Evolutionary conservation across 805 yeast species (phyloP), one percentile per base, ranked within the genome.

Genomic region (Pichia nakasei): DNA sequence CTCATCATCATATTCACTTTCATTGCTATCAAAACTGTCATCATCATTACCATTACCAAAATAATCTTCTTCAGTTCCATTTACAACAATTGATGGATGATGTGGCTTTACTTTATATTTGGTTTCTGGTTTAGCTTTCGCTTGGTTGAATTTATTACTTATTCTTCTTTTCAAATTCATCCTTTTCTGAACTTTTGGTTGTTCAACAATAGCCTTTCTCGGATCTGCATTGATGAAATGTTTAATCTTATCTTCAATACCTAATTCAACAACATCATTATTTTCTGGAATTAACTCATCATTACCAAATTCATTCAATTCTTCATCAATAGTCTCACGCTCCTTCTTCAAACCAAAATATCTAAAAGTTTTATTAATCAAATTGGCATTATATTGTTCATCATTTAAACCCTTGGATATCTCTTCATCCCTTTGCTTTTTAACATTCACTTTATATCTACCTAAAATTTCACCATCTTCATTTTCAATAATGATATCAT

Each of bases 391-490:
- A 22, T 22, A 41, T 34, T 45, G 42, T 21, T 41, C 49, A 46
- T 20, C 41, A 29, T 22, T 24, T 22, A 37, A 36, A 21, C 38
- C 43, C 11, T 37, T 37, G 5, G 36, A 39, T 20, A 32, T 21
- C 17, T 44, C 45, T 39, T 43, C 42, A 5, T 48, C 39, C 20
- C 43, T 32, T 17, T 36, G 36, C 39, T 49, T 56, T 42, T 58
- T 60, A 32, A 76, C 73, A 54, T 81, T 85, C 42, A 89, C 80
- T 53, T 68, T 74, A 63, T 88, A 91, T 42, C 95, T 72, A 56
- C 96, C 78, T 38, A 93, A 68, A 44, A 93, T 77, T 53, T 91
- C 97, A 50, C 97, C 98, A 12, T 89, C 95, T 37, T 77, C 85
- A 55, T 88, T 85, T 61, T 91, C 98, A 45, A 93, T 82, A 46